These are phyloP conservation scores for Colletotrichum lini DNA, from an alignment of 2,329 filamentous ascomycete genomes.

Conservation along the genomic window DNA sequence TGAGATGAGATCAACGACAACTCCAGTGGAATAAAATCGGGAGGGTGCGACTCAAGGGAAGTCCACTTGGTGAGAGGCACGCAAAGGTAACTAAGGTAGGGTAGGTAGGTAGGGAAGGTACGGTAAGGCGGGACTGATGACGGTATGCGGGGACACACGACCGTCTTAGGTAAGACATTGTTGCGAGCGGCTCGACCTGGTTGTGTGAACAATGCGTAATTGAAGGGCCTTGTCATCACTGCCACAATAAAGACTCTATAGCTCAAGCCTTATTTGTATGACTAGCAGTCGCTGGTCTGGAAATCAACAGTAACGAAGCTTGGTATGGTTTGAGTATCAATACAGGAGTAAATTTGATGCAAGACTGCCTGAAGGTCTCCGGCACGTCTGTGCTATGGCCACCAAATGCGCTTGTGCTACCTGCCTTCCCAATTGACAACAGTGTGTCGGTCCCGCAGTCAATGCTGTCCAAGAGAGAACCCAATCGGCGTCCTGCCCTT, in stretches of 20 bases:
- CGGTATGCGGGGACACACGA: slow-evolving; percentile 23
- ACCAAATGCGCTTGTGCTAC: neutral
- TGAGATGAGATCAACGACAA: neutral
- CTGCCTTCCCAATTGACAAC: no score
- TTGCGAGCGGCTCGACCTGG: neutral
- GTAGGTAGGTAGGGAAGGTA: neutral
- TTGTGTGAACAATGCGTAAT: neutral
- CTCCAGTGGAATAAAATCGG: neutral
- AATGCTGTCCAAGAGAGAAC: neutral
- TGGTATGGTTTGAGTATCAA: neutral
- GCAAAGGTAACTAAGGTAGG: neutral
- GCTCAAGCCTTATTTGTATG: neutral
- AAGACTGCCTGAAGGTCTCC: neutral
- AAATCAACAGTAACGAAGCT: neutral
- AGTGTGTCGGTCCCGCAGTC: neutral
- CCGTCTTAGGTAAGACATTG: neutral
- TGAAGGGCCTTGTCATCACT: neutral
- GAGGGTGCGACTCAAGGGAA: neutral
- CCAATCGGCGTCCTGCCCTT: no score
- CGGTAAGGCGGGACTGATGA: slow-evolving; percentile 8
- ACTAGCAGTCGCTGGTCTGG: no score
- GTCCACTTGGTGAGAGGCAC: slow-evolving; percentile 1
- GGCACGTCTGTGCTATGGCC: no score
- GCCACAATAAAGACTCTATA: no score
- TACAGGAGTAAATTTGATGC: neutral